Evolutionary conservation across 2,329 filamentous ascomycete species (phyloP), one percentile per base, ranked within the genome.

Genomic region (Penicillium sp.): DNA sequence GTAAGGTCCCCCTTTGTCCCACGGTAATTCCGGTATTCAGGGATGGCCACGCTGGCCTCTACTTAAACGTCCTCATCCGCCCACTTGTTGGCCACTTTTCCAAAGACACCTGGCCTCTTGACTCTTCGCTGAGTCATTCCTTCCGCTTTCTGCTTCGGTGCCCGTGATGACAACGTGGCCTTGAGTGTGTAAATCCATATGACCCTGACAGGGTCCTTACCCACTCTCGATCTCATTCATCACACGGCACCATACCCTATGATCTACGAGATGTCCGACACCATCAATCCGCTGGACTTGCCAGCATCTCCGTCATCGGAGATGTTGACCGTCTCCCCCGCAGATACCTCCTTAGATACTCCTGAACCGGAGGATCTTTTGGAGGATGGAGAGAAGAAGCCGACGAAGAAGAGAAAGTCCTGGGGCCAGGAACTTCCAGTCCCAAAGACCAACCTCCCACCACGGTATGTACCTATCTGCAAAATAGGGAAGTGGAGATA

Each of bases 351-450:
- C 10, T 57, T 77, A 21, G 63, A 73, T 4, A 56, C 65, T 3
- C 61, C 70, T 2, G 66, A 68, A 21, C 56, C 63, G 2, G 69
- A 56, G 53, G 51, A 50, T 39, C 57, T 60, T 9, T 55, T 62
- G 64, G 26, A 62, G 39, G 37, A 71, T 65, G 59, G 88, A 47
- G 75, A 77, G 58, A 91, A 90, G 82, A 95, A 91, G 80, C 82
- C 84, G 1, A 79, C 83, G 35, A 97, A 97, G 86, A 97, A 97
- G 86, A 84, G 95, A 70, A 99, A 98, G 80, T 98, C 95, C 48
- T 99, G 95, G 95, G 95, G 95, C 49, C 95, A 99, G 77, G 91
- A 96, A 74, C 86, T 98, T 41, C 95, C 95, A 19, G 91, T 96
- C 72, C 95, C 95, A 44, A 98, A 97, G 84, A 98, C 95, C 31